Percentiles rank a stretch among this genome's conserved stretches.
These are phyloP conservation scores for Podochytrium sp. DNA, from an alignment of 192 early-diverging fungal genomes.

Conservation along the genomic window DNA sequence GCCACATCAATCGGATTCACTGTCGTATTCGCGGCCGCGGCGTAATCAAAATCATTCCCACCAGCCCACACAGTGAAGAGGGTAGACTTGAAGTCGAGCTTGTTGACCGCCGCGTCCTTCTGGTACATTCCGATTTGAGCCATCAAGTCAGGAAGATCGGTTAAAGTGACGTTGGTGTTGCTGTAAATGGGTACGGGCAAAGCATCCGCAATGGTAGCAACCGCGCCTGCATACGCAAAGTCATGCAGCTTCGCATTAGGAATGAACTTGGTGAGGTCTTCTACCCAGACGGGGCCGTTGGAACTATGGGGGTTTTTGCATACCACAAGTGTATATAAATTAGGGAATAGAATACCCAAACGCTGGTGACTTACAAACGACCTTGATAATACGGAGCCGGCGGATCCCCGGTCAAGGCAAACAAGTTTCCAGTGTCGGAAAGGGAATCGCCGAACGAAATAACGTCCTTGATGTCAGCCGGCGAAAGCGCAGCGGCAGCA, in stretches of 20 bases:
- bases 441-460: conserved; percentile 64
- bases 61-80: conserved; percentile 4
- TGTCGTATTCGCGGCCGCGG: background rate
- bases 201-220: background rate
- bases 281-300: conserved; percentile 37
- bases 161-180: background rate
- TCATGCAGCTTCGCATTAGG: background rate
- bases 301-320: too few species aligned
- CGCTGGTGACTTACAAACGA: conserved; percentile 15
- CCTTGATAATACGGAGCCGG: conserved; percentile 33
- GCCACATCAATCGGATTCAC: background rate
- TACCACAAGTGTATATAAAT: too few species aligned
- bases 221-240: conserved; percentile 5
- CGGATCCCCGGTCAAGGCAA: conserved; percentile 19
- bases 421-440: conserved; percentile 54
- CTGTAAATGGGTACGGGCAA: too few species aligned
- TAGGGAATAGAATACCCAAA: background rate
- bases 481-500: too few species aligned
- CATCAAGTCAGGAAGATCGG: background rate
- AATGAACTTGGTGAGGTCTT: background rate
- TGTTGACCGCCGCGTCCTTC: background rate
- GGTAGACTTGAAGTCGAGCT: background rate
- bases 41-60: background rate
- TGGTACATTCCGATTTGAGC: background rate
- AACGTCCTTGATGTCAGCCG: conserved; percentile 4